These are phyloP conservation scores for Neopestalotiopsis rosae DNA, from an alignment of 2,329 filamentous ascomycete genomes.

Conservation along the genomic window DNA sequence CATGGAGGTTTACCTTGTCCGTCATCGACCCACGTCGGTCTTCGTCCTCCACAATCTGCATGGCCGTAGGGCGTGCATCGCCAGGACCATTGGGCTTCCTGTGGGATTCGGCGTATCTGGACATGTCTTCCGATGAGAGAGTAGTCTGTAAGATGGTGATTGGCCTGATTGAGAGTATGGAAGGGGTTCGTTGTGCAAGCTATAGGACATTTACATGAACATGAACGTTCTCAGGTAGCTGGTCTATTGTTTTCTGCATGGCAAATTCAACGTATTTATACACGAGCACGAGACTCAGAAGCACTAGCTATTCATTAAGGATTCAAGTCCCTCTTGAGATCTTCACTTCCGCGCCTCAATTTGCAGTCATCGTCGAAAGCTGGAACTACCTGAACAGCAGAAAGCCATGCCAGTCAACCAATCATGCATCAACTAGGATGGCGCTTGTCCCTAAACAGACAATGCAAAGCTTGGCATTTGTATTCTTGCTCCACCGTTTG, in stretches of 20 bases:
- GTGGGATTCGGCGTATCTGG: conserved; percentile 22
- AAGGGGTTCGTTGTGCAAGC: neutral
- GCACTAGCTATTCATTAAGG: no score
- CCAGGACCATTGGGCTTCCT: conserved; percentile 22
- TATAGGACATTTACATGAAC: no score
- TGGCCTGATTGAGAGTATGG: rapidly evolving
- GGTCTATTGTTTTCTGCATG: no score
- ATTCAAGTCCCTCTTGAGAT: no score
- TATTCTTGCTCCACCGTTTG: neutral
- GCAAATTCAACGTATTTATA: no score
- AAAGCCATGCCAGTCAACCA: neutral
- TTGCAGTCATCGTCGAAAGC: neutral
- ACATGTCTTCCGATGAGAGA: neutral
- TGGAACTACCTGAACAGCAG: neutral
- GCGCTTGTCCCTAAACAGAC: neutral
- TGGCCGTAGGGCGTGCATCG: conserved; percentile 28
- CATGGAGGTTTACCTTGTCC: conserved; percentile 9
- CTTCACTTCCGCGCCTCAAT: neutral
- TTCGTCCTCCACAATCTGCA: conserved; percentile 10
- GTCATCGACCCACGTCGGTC: neutral
- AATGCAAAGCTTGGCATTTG: conserved; percentile 11
- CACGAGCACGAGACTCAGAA: no score
- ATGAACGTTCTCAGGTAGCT: no score
- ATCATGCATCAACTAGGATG: no score
- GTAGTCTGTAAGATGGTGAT: neutral